phyloP scores from a whole-genome alignment of 2,329 filamentous ascomycete genomes.

The Exophiala phaeomuriformis region DNA sequence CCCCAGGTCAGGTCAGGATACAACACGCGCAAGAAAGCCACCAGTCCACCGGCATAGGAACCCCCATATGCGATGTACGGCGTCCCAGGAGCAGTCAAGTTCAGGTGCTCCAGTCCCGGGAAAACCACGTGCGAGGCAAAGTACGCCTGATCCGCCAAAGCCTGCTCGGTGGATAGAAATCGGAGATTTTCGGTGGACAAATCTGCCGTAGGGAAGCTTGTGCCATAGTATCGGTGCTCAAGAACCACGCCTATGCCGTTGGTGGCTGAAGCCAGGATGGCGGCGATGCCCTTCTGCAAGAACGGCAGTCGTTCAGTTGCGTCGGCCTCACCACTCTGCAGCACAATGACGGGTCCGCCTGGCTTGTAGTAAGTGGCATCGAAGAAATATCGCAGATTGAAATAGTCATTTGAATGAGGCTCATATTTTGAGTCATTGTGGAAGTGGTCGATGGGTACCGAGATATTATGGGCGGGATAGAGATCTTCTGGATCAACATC shows the following conservation, averaged over 20 bases:
- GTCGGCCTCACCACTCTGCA: slow-evolving; percentile 64
- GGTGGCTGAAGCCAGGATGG: slow-evolving; percentile 62
- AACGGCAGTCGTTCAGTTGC: slow-evolving; percentile 59
- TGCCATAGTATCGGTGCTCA: slow-evolving; percentile 82
- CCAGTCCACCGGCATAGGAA: slow-evolving; percentile 74
- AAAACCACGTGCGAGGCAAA: slow-evolving; percentile 69
- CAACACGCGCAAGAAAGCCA: slow-evolving; percentile 64
- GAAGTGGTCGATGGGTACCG: slow-evolving; percentile 68
- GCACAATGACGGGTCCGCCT: slow-evolving; percentile 73
- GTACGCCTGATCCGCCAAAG: slow-evolving; percentile 71
- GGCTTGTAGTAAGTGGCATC: slow-evolving; percentile 66
- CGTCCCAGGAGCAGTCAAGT: slow-evolving; percentile 58
- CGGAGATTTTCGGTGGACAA: slow-evolving; percentile 63
- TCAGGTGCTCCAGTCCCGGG: slow-evolving; percentile 57
- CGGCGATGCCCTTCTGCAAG: slow-evolving; percentile 69
- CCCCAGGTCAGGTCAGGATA: slow-evolving; percentile 76
- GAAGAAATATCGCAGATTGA: slow-evolving; percentile 74
- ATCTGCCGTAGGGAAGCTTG: slow-evolving; percentile 61
- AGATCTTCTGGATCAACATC: slow-evolving; percentile 24
- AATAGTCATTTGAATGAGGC: slow-evolving; percentile 63
- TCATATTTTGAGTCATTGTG: slow-evolving; percentile 71
- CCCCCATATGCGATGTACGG: slow-evolving; percentile 77
- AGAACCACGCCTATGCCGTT: slow-evolving; percentile 71
- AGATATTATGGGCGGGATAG: slow-evolving; percentile 47
- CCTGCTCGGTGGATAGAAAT: slow-evolving; percentile 77